A percentile compares a stretch with the other conserved stretches of the same genome.
These are phyloP conservation scores for Coniochaeta pulveracea DNA, from an alignment of 2,329 filamentous ascomycete genomes.

Conservation along the genomic window DNA sequence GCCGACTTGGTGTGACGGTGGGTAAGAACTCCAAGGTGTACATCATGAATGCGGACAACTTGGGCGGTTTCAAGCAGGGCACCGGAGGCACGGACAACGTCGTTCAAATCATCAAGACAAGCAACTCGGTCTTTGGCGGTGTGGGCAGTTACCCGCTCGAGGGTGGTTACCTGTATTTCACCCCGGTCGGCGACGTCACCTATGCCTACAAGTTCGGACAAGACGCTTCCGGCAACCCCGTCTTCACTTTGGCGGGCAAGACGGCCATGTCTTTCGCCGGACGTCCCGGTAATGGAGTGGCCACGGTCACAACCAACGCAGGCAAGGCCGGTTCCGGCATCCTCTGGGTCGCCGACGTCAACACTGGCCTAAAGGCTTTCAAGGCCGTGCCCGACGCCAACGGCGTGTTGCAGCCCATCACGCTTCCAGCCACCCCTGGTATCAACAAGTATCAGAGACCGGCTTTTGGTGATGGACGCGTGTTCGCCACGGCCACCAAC, in stretches of 20 bases:
- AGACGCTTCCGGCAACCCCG: slow-evolving; percentile 17
- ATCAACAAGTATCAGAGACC: slow-evolving; percentile 26
- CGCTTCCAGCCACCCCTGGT: slow-evolving; percentile 23
- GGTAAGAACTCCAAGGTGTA: slow-evolving; percentile 40
- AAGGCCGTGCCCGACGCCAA: slow-evolving; percentile 24
- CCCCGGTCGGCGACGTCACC: slow-evolving; percentile 17
- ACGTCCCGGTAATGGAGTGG: slow-evolving; percentile 18
- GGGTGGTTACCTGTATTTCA: slow-evolving; percentile 37
- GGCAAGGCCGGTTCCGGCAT: slow-evolving; percentile 23
- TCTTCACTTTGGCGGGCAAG: slow-evolving; percentile 20
- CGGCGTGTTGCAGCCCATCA: slow-evolving; percentile 21
- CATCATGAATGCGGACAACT: slow-evolving; percentile 18
- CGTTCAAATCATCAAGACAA: slow-evolving; percentile 30
- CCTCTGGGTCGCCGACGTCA: slow-evolving; percentile 27
- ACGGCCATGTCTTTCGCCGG: slow-evolving; percentile 15
- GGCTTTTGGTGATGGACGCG: slow-evolving; percentile 27
- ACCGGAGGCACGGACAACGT: slow-evolving; percentile 24
- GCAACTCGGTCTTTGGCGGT: slow-evolving; percentile 33
- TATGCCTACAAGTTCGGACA: slow-evolving; percentile 21
- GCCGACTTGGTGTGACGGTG: slow-evolving; percentile 35
- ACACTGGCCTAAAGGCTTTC: slow-evolving; percentile 25
- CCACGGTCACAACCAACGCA: slow-evolving; percentile 25
- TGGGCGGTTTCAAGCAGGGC: slow-evolving; percentile 19
- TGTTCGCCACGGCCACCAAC: slow-evolving; percentile 22
- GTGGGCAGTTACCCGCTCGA: slow-evolving; percentile 35